A percentile compares a stretch with the other conserved stretches of the same genome.
These are phyloP conservation scores for Colletotrichum magnum DNA, from an alignment of 2,329 filamentous ascomycete genomes.

Conservation along the genomic window DNA sequence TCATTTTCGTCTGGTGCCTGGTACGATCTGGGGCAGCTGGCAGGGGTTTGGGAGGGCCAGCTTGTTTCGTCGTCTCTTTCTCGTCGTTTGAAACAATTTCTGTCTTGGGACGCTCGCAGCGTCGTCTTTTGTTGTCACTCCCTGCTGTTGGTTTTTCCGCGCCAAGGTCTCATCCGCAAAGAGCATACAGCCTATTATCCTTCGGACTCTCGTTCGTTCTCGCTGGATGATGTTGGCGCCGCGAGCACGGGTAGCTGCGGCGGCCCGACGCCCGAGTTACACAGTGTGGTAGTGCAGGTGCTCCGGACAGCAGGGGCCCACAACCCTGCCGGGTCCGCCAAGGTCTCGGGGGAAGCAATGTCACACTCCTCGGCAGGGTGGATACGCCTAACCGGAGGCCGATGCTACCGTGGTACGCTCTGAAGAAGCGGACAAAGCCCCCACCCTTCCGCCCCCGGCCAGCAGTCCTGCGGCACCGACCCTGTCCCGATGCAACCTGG, in stretches of 20 bases:
- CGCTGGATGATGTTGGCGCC: slow-evolving; percentile 5
- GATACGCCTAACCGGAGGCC: slow-evolving; percentile 7
- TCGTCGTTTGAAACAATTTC: slow-evolving; percentile 35
- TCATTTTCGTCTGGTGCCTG: slow-evolving; percentile 10
- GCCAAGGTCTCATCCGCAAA: background rate
- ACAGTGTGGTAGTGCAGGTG: no score
- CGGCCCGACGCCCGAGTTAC: no score
- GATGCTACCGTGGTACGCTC: slow-evolving; percentile 12
- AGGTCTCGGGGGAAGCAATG: slow-evolving; percentile 1
- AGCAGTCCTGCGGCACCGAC: slow-evolving; percentile 8
- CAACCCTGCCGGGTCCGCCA: slow-evolving; percentile 1
- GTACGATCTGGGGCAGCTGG: slow-evolving; percentile 16
- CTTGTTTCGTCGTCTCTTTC: slow-evolving; percentile 35
- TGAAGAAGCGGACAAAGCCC: background rate
- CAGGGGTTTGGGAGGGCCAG: slow-evolving; percentile 21
- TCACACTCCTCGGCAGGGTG: slow-evolving; percentile 10
- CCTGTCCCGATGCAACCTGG: slow-evolving; percentile 13
- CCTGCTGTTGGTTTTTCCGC: slow-evolving; percentile 1
- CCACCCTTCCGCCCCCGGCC: background rate
- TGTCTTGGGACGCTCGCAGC: slow-evolving; percentile 35
- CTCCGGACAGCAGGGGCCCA: no score
- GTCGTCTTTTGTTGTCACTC: slow-evolving; percentile 13
- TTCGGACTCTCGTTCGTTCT: slow-evolving; percentile 25
- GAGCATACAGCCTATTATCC: background rate
- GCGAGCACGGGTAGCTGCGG: background rate